phyloP scores from a whole-genome alignment of 2,329 filamentous ascomycete species.

The Lomentospora prolificans region DNA sequence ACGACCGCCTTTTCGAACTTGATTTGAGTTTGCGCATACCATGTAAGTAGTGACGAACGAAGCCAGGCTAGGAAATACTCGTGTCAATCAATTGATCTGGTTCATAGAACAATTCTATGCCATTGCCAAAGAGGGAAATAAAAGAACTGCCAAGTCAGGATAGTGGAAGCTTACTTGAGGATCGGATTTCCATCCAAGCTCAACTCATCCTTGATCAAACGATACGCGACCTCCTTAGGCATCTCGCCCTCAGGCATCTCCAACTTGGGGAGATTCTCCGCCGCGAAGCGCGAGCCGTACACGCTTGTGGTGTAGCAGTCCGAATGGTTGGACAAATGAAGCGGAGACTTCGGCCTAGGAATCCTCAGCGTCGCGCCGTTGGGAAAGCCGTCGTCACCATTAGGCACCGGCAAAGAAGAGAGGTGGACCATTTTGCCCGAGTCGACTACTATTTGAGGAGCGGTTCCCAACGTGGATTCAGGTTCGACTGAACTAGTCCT shows the following conservation, averaged over 20 bases:
- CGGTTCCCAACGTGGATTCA: not conserved
- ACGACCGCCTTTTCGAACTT: too few species aligned
- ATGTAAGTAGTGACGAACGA: constrained; percentile 96
- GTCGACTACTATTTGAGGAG: not conserved
- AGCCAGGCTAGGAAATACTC: constrained; percentile 52
- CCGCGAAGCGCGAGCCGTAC: constrained; percentile 79
- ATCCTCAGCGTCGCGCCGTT: not conserved
- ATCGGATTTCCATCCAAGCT: constrained; percentile 87
- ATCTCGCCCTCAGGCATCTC: constrained; percentile 88
- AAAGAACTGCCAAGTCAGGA: too few species aligned
- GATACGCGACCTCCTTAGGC: constrained; percentile 87
- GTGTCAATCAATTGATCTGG: constrained; percentile 10
- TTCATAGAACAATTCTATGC: not conserved
- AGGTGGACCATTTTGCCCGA: constrained; percentile 39
- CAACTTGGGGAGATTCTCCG: constrained; percentile 66
- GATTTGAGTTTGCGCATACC: constrained; percentile 42
- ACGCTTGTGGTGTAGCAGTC: constrained; percentile 66
- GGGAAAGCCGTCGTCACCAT: constrained; percentile 4
- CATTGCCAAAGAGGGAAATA: too few species aligned
- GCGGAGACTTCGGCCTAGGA: constrained; percentile 23
- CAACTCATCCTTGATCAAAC: constrained; percentile 92
- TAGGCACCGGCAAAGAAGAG: constrained; percentile 26
- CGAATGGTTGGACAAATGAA: constrained; percentile 39
- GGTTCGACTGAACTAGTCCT: not conserved
- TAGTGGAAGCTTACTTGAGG: constrained; percentile 68